phyloP scores from a whole-genome alignment of 208 protist genomes.

The Crithidia mellificae region DNA sequence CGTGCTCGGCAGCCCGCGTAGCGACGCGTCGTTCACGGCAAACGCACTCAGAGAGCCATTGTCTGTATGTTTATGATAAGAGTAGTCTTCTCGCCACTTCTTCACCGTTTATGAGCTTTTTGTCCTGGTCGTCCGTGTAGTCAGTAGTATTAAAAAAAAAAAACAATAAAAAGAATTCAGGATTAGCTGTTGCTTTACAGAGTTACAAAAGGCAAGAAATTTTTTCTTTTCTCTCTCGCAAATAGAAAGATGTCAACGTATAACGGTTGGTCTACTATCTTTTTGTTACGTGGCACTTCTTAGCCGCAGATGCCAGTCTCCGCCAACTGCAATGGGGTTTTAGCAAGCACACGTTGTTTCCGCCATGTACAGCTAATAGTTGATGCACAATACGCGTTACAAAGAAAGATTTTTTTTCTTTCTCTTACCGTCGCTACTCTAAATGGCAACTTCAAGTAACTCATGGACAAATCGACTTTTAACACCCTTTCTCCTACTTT shows the following conservation, averaged over 20 bases:
- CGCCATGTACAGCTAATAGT: no score
- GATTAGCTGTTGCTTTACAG: not conserved
- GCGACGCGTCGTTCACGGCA: not conserved
- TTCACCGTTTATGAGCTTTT: slow-evolving; percentile 17
- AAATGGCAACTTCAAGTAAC: no score
- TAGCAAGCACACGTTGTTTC: no score
- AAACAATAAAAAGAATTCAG: slow-evolving; percentile 4
- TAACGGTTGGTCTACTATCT: no score
- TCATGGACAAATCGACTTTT: no score
- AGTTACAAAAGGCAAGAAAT: not conserved
- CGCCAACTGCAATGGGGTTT: no score
- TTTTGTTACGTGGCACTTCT: no score
- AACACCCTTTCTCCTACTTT: no score
- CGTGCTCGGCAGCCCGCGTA: not conserved
- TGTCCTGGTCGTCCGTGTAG: slow-evolving; percentile 8
- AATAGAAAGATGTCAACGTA: not conserved
- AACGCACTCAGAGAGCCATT: not conserved
- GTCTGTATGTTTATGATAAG: slow-evolving; percentile 1
- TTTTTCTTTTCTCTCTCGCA: not conserved
- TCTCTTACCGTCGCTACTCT: no score
- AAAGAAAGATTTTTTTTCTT: no score
- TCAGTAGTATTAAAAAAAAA: slow-evolving; percentile 16
- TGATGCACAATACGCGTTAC: no score
- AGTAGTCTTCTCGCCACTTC: slow-evolving; percentile 3
- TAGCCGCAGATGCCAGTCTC: no score